Evolutionary conservation across 805 yeast genomes (phyloP).

Genomic region (Blastobotrys chiropterorum): DNA sequence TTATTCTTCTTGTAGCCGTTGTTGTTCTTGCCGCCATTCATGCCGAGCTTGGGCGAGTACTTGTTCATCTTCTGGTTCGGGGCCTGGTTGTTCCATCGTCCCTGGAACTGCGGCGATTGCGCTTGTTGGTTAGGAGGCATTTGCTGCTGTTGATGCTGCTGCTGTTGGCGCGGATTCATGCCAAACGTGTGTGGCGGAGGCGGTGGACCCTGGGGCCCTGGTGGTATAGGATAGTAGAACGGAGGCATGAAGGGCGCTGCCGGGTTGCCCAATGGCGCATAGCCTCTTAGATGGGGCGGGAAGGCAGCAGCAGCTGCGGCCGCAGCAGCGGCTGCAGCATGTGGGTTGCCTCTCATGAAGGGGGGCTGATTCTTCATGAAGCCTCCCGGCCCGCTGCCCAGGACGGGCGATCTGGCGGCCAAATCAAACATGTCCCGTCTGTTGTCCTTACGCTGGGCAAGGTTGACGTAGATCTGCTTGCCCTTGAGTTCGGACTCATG

Average conservation of each 20-base stretch:
- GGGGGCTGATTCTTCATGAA: conserved; percentile 16
- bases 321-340: conserved; percentile 13
- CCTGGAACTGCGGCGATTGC: neutral
- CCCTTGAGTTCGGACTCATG: conserved; percentile 47
- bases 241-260: neutral
- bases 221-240: conserved; percentile 6
- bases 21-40: conserved; percentile 4
- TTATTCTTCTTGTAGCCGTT: conserved; percentile 10
- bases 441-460: conserved; percentile 58
- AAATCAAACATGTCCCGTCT: conserved; percentile 23
- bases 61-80: neutral
- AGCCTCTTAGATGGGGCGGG: conserved; percentile 2
- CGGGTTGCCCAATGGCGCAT: conserved; percentile 1
- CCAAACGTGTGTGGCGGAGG: neutral
- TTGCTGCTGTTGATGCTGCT: neutral
- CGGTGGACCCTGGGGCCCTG: conserved; percentile 2
- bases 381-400: conserved; percentile 54
- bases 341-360: conserved; percentile 11
- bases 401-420: conserved; percentile 42
- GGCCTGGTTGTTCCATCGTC: neutral
- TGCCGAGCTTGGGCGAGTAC: neutral
- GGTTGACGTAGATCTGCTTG: conserved; percentile 56
- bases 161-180: neutral
- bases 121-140: neutral
- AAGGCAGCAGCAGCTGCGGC: conserved; percentile 11